Evolutionary conservation across 2,329 filamentous ascomycete species (phyloP).

Genomic region (Fusarium illudens): DNA sequence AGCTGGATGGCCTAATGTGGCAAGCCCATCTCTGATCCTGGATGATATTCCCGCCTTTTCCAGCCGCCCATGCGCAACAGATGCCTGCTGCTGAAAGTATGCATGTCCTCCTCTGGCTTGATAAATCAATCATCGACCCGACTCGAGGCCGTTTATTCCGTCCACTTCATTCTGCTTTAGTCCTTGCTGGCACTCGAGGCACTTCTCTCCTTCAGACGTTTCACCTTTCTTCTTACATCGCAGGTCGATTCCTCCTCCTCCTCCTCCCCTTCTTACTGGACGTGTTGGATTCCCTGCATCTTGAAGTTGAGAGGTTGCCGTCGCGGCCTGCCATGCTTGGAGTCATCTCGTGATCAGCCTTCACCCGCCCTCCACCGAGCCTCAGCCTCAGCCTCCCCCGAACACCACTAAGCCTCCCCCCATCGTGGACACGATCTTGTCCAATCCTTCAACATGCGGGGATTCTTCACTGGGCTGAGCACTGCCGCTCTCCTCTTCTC

Average conservation of each 20-base stretch:
- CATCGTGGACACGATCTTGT: not conserved
- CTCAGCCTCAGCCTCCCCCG: not conserved
- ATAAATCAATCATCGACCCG: not conserved
- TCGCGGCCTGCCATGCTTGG: not conserved
- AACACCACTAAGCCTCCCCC: not conserved
- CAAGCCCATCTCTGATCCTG: not conserved
- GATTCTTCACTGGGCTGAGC: not conserved
- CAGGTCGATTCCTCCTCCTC: not conserved
- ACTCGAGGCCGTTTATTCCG: not conserved
- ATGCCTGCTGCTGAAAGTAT: not conserved
- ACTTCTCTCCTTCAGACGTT: not conserved
- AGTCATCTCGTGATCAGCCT: not conserved
- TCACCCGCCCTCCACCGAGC: not conserved
- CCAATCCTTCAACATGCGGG: slow-evolving; percentile 5
- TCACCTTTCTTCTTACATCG: not conserved
- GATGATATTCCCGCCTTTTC: not conserved
- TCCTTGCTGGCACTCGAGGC: not conserved
- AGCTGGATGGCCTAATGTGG: not conserved
- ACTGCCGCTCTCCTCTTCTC: slow-evolving; percentile 1
- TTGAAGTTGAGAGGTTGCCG: not conserved
- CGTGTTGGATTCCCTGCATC: not conserved
- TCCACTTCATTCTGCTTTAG: not conserved
- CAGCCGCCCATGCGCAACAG: not conserved
- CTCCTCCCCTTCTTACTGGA: not conserved
- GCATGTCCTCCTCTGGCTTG: not conserved